Conservation (phyloP, 2,329 filamentous ascomycete genomes). For the Endoconidiophora laricicola region DNA sequence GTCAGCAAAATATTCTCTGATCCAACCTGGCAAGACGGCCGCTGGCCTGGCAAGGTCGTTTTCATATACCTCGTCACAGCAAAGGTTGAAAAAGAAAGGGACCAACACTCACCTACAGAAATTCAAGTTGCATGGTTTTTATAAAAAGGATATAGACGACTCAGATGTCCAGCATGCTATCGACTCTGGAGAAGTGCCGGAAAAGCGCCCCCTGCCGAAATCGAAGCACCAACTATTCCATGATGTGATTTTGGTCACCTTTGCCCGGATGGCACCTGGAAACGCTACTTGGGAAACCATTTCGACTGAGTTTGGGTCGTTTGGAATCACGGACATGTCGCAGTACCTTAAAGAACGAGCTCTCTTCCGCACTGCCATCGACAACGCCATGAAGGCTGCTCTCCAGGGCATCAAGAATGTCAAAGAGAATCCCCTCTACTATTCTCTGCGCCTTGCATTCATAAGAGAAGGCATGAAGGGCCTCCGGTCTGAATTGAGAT, state of each 20-base stretch:
- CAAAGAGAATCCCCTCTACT: slow-evolving; percentile 36
- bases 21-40: neutral
- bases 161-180: slow-evolving; percentile 8
- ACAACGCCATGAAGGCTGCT: slow-evolving; percentile 29
- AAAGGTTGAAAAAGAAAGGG: neutral
- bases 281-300: slow-evolving; percentile 11
- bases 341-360: slow-evolving; percentile 26
- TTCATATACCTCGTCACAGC: neutral
- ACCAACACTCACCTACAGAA: neutral
- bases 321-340: slow-evolving; percentile 21
- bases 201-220: neutral
- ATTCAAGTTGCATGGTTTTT: slow-evolving; percentile 6
- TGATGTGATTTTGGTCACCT: slow-evolving; percentile 11
- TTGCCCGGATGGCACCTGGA: slow-evolving; percentile 9
- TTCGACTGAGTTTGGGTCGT: slow-evolving; percentile 12
- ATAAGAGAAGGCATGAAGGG: slow-evolving; percentile 32
- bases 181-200: slow-evolving; percentile 7
- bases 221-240: slow-evolving; percentile 11
- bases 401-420: slow-evolving; percentile 20
- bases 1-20: neutral
- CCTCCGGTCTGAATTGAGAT: slow-evolving; percentile 42
- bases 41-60: neutral
- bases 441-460: slow-evolving; percentile 43
- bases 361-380: slow-evolving; percentile 29
- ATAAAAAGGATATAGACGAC: neutral